A percentile compares a stretch with the other conserved stretches of the same genome.
These are phyloP conservation scores for Penicillium verrucosum DNA, from an alignment of 2,329 filamentous ascomycete genomes.

Conservation along the genomic window DNA sequence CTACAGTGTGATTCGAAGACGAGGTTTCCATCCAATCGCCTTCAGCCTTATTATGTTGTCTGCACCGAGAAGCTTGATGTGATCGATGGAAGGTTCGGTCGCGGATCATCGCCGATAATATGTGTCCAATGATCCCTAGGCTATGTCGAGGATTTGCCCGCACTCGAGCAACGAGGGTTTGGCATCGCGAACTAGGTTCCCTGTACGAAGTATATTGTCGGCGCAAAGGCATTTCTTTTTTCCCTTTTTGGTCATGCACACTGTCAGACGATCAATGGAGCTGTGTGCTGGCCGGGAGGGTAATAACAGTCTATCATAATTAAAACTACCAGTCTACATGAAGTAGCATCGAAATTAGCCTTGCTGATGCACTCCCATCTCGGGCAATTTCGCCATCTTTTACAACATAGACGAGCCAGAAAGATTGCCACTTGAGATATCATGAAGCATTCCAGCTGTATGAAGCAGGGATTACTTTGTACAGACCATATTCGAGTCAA, in stretches of 20 bases:
- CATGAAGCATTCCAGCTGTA: background rate
- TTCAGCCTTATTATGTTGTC: background rate
- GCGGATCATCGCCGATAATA: background rate
- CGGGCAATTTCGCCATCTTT: background rate
- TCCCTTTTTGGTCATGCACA: constrained; percentile 2
- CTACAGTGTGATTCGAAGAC: background rate
- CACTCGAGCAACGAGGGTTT: constrained; percentile 1
- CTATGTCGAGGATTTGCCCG: background rate
- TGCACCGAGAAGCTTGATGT: constrained; percentile 7
- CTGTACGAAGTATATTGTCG: background rate
- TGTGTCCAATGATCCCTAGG: background rate
- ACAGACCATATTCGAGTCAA: background rate
- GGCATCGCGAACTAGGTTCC: constrained; percentile 12
- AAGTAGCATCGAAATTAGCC: background rate
- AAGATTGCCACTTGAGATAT: background rate
- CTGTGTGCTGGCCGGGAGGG: background rate
- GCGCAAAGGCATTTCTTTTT: background rate
- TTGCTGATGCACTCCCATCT: background rate
- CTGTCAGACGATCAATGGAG: constrained; percentile 13
- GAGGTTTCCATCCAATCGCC: constrained; percentile 1
- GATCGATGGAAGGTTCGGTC: background rate
- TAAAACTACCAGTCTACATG: background rate
- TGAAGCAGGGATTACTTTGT: background rate
- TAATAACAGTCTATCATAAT: background rate
- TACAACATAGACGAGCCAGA: background rate